These are phyloP conservation scores for Arabidopsis thaliana DNA, from an alignment of 345 rosid species.

Conservation along the genomic window TAIR10.1 NC_003070.9:5177001-5177500, in stretches of 20 bases:
- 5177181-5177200: background rate
- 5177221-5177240: background rate
- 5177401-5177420: background rate
- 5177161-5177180: background rate
- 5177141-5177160: background rate
- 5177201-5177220: conserved; percentile 1
- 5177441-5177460: background rate
- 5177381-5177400: background rate
- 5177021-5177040: background rate
- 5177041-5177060: conserved; percentile 11
- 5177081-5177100: background rate
- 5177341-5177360: background rate
- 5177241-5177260: conserved; percentile 25
- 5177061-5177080: background rate
- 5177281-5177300: conserved; percentile 16
- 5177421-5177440: background rate
- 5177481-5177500: background rate
- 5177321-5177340: background rate
- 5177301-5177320: background rate
- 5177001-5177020: conserved; percentile 7
- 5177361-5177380: background rate
- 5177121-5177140: background rate
- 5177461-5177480: background rate
- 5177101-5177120: background rate
- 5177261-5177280: background rate